Evolutionary conservation across 257 asterid species (phyloP).

Genomic region (Linderniella brevidens): DNA sequence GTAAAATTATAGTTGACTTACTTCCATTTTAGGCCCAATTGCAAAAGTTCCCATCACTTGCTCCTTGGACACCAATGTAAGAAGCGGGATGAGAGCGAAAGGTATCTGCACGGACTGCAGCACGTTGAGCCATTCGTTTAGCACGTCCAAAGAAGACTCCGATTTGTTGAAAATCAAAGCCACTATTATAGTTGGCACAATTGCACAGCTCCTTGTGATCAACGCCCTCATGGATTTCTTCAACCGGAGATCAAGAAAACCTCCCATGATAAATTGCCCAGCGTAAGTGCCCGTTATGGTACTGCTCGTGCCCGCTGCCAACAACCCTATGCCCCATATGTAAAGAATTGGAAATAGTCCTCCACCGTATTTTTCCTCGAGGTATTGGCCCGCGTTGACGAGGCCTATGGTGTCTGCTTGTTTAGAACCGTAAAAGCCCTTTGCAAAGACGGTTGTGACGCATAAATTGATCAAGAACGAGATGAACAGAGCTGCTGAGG

Average conservation of each 20-base stretch:
- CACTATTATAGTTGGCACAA: constrained; percentile 79
- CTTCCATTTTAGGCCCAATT: constrained; percentile 66
- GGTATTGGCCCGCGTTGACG: constrained; percentile 87
- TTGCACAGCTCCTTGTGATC: constrained; percentile 93
- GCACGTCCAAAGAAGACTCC: constrained; percentile 65
- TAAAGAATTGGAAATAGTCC: constrained; percentile 83
- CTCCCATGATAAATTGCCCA: constrained; percentile 99
- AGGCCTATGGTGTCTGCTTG: constrained; percentile 72
- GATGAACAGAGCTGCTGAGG: constrained; percentile 68
- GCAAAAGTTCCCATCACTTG: constrained; percentile 74
- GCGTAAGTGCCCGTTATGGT: constrained; percentile 96
- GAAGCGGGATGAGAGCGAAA: constrained; percentile 92
- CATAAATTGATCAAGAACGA: constrained; percentile 84
- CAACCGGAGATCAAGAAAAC: constrained; percentile 75
- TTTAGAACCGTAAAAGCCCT: constrained; percentile 74
- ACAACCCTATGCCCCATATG: constrained; percentile 91
- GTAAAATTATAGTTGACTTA: constrained; percentile 11
- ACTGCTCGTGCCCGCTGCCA: constrained; percentile 98
- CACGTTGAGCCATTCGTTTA: constrained; percentile 96
- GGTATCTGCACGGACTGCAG: constrained; percentile 95
- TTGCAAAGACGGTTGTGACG: constrained; percentile 88
- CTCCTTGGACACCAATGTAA: constrained; percentile 92
- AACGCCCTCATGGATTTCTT: constrained; percentile 84
- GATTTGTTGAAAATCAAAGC: constrained; percentile 82
- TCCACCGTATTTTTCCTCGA: constrained; percentile 86